Conservation (phyloP, 192 early-diverging fungal genomes). For the Podila verticillata region DNA sequence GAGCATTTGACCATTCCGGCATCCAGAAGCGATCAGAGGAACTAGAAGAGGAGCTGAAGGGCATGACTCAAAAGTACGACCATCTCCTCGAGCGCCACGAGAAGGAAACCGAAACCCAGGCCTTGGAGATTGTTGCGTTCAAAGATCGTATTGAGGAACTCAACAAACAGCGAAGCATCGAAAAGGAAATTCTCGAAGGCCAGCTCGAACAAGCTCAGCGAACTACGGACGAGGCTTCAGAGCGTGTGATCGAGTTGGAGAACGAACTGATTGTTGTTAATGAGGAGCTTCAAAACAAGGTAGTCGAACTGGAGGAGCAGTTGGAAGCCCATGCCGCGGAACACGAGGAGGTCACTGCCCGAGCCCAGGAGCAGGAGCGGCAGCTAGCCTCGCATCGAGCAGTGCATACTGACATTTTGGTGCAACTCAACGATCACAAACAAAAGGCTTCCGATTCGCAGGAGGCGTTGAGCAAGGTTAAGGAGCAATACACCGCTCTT, state of each 20-base stretch:
- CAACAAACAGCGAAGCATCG: constrained; percentile 14
- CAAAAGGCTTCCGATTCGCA: neutral
- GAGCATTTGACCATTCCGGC: neutral
- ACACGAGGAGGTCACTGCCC: constrained; percentile 22
- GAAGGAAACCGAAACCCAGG: constrained; percentile 15
- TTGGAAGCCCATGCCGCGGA: constrained; percentile 29
- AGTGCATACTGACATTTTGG: constrained; percentile 33
- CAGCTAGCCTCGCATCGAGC: constrained; percentile 41
- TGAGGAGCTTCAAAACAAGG: constrained; percentile 40
- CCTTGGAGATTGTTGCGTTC: constrained; percentile 21
- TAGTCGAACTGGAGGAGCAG: constrained; percentile 25
- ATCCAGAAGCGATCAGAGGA: constrained; percentile 18
- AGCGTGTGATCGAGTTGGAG: constrained; percentile 21
- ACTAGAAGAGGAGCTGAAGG: constrained; percentile 30
- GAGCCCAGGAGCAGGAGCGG: constrained; percentile 30
- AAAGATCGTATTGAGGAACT: constrained; percentile 43
- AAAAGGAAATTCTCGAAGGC: constrained; percentile 31
- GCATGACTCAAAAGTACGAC: constrained; percentile 36
- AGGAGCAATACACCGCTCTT: constrained; percentile 9
- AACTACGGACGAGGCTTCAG: constrained; percentile 21
- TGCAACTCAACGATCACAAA: constrained; percentile 31
- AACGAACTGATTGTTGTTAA: constrained; percentile 34
- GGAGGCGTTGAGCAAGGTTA: constrained; percentile 5
- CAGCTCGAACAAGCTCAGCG: constrained; percentile 27
- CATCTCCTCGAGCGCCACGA: constrained; percentile 28